Evolutionary conservation across 768 basidiomycete species (phyloP).

Genomic region (Scleroderma bovista): DNA sequence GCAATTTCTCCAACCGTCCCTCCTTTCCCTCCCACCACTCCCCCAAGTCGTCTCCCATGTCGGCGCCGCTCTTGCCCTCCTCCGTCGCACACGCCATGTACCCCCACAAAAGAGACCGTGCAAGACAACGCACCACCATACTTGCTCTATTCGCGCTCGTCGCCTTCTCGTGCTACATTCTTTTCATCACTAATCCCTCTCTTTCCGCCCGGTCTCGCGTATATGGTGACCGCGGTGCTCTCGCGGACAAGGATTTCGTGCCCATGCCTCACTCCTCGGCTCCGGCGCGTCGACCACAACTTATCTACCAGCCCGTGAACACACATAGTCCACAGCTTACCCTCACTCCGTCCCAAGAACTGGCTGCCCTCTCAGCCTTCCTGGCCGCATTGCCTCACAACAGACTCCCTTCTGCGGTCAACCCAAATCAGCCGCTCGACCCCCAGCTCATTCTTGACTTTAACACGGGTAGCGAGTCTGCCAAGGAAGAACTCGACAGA

Average conservation of each 20-base stretch:
- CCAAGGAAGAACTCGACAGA: slow-evolving; percentile 51
- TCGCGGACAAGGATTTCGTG: slow-evolving; percentile 18
- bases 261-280: background rate
- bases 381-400: slow-evolving; percentile 71
- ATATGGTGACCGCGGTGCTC: slow-evolving; percentile 27
- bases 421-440: slow-evolving; percentile 63
- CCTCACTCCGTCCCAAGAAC: slow-evolving; percentile 54
- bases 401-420: slow-evolving; percentile 59
- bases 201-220: slow-evolving; percentile 15
- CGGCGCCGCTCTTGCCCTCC: slow-evolving; percentile 20
- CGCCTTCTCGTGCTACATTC: slow-evolving; percentile 48
- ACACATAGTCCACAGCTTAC: slow-evolving; percentile 34
- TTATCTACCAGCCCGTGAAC: slow-evolving; percentile 8
- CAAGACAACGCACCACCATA: slow-evolving; percentile 48
- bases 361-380: slow-evolving; percentile 71
- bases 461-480: slow-evolving; percentile 62
- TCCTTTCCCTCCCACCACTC: slow-evolving; percentile 3
- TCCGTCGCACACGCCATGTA: slow-evolving; percentile 2
- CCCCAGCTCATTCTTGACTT: slow-evolving; percentile 81
- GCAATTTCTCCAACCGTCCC: slow-evolving; percentile 18
- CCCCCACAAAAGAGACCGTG: slow-evolving; percentile 32
- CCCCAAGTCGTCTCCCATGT: slow-evolving; percentile 28
- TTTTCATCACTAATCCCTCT: slow-evolving; percentile 44
- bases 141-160: slow-evolving; percentile 49
- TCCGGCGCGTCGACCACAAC: slow-evolving; percentile 24